These are phyloP conservation scores for Scleromitrula shiraiana DNA, from an alignment of 2,329 filamentous ascomycete species.

Conservation along the genomic window DNA sequence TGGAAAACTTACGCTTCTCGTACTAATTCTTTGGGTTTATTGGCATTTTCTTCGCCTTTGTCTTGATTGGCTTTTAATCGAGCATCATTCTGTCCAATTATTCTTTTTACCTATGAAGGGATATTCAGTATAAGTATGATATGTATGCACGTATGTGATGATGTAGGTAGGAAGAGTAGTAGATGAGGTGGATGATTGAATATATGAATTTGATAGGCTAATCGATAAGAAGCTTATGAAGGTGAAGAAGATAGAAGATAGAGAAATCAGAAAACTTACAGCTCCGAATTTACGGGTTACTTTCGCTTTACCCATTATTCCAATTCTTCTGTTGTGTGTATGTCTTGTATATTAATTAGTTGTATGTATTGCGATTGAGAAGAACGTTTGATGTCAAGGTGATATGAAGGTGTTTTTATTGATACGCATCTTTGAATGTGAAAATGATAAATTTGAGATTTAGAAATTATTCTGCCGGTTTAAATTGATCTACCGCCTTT, in stretches of 20 bases:
- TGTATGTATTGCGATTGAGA: too few relatives aligned
- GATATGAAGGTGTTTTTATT: neutral
- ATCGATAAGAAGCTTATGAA: constrained; percentile 19
- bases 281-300: constrained; percentile 85
- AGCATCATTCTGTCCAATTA: constrained; percentile 75
- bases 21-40: constrained; percentile 57
- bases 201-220: constrained; percentile 11
- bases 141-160: too few relatives aligned
- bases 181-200: too few relatives aligned
- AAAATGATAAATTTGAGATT: constrained; percentile 11
- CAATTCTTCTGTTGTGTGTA: neutral
- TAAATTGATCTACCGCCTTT: neutral
- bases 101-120: constrained; percentile 62
- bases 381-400: too few relatives aligned
- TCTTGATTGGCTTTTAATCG: constrained; percentile 74
- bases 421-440: neutral
- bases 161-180: too few relatives aligned
- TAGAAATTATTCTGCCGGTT: constrained; percentile 4
- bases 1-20: constrained; percentile 54
- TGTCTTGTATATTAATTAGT: neutral
- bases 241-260: too few relatives aligned
- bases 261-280: constrained; percentile 29
- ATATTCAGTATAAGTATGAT: too few relatives aligned
- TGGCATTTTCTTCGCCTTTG: constrained; percentile 54
- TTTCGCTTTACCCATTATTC: constrained; percentile 77